Percentiles rank a stretch among this genome's conserved stretches.
Evolutionary conservation across 1,139 yeast genomes (phyloP).

Genomic region (Lodderomyces margitis): DNA sequence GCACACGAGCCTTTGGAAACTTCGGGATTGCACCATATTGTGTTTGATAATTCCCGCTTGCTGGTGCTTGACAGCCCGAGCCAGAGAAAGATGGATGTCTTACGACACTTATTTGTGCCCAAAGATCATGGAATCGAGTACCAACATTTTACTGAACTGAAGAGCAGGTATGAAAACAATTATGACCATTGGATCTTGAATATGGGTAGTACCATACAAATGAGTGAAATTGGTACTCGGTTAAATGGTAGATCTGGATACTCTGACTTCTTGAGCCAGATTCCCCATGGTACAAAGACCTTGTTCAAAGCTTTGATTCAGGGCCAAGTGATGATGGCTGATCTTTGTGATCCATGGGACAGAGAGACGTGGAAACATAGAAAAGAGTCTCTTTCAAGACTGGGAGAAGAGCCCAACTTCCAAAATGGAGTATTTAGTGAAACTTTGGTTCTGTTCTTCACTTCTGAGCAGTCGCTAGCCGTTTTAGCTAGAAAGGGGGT

Average conservation of each 20-base stretch:
- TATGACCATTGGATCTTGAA: conserved; percentile 21
- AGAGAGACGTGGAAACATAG: not conserved
- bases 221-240: conserved; percentile 56
- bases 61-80: not conserved
- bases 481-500: conserved; percentile 33
- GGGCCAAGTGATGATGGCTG: conserved; percentile 3
- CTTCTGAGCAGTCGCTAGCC: conserved; percentile 43
- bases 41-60: not conserved
- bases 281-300: conserved; percentile 33
- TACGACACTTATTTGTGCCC: not conserved
- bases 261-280: conserved; percentile 30
- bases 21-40: not conserved
- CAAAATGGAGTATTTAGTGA: conserved; percentile 25
- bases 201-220: conserved; percentile 56
- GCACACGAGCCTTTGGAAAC: not conserved
- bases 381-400: conserved; percentile 17
- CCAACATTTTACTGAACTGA: not conserved
- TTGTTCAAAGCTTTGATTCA: conserved; percentile 39
- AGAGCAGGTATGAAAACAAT: not conserved
- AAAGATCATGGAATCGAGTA: not conserved
- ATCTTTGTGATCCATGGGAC: not conserved
- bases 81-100: not conserved
- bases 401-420: conserved; percentile 24
- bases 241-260: conserved; percentile 35
- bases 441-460: conserved; percentile 35